Conservation (phyloP, 2,329 filamentous ascomycete genomes). For the Diaporthe citriasiana region DNA sequence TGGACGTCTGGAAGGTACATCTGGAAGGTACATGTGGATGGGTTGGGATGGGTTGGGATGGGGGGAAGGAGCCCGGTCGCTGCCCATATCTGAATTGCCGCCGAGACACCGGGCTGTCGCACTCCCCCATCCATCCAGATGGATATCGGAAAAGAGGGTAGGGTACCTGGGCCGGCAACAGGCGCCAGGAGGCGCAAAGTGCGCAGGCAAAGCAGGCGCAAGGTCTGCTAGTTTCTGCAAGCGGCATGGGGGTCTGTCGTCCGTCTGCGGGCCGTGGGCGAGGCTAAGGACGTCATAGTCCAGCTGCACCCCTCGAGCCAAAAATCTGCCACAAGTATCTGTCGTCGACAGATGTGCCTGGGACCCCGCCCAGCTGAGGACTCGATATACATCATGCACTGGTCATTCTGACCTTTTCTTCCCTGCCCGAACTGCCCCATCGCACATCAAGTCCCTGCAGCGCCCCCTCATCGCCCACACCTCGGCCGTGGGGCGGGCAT, state of each 20-base stretch:
- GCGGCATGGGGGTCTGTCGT: constrained; percentile 35
- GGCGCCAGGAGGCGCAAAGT: constrained; percentile 1
- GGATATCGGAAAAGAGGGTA: constrained; percentile 26
- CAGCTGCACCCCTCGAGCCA: background rate
- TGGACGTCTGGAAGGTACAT: background rate
- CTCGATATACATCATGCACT: constrained; percentile 24
- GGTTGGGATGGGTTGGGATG: background rate
- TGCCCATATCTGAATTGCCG: constrained; percentile 30
- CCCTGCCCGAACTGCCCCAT: background rate
- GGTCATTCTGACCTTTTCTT: constrained; percentile 20
- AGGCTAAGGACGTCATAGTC: constrained; percentile 40
- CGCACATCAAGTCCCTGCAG: constrained; percentile 18
- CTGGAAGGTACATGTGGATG: background rate
- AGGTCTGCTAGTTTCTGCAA: constrained; percentile 41
- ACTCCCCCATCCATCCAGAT: constrained; percentile 8
- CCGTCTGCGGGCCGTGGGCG: constrained; percentile 27
- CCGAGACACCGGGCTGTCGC: constrained; percentile 35
- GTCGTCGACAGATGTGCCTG: background rate
- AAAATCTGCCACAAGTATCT: constrained; percentile 13
- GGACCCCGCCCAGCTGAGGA: background rate
- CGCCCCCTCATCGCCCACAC: constrained; percentile 18
- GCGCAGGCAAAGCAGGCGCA: too few species aligned
- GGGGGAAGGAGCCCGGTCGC: background rate
- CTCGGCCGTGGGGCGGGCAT: constrained; percentile 31
- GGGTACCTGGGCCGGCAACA: constrained; percentile 15